Conservation (phyloP, 2,329 filamentous ascomycete species). For the Cladophialophora psammophila region DNA sequence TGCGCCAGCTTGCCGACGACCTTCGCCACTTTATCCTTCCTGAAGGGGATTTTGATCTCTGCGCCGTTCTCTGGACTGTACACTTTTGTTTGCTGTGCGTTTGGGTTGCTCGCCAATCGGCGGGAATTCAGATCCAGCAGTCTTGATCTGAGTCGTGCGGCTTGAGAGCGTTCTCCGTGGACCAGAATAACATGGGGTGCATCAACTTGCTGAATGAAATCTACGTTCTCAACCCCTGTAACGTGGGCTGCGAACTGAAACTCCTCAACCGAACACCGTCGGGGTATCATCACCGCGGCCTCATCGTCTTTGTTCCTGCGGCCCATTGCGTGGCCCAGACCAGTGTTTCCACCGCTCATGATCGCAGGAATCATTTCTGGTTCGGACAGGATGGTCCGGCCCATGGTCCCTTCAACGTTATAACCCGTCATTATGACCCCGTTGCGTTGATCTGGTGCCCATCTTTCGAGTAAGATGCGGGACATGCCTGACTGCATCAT, state of each 20-base stretch:
- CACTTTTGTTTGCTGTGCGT: slow-evolving; percentile 83
- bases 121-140: slow-evolving; percentile 84
- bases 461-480: slow-evolving; percentile 88
- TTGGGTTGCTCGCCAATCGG: slow-evolving; percentile 56
- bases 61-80: slow-evolving; percentile 95
- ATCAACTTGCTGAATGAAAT: slow-evolving; percentile 93
- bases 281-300: slow-evolving; percentile 86
- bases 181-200: slow-evolving; percentile 96
- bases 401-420: slow-evolving; percentile 98
- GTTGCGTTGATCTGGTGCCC: slow-evolving; percentile 95
- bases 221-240: slow-evolving; percentile 91
- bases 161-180: slow-evolving; percentile 96
- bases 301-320: slow-evolving; percentile 70
- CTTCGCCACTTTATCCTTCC: slow-evolving; percentile 92
- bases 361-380: slow-evolving; percentile 94
- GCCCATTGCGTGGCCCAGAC: slow-evolving; percentile 61
- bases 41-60: slow-evolving; percentile 92
- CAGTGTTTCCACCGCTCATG: slow-evolving; percentile 75
- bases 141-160: slow-evolving; percentile 96
- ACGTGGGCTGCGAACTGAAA: slow-evolving; percentile 97
- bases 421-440: slow-evolving; percentile 99
- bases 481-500: slow-evolving; percentile 98
- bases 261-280: slow-evolving; percentile 91
- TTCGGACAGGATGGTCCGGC: slow-evolving; percentile 91
- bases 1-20: slow-evolving; percentile 93